Evolutionary conservation across 169 alveolate species (phyloP), one percentile per base, ranked within the genome.

Genomic region (Plasmodium billcollinsi): DNA sequence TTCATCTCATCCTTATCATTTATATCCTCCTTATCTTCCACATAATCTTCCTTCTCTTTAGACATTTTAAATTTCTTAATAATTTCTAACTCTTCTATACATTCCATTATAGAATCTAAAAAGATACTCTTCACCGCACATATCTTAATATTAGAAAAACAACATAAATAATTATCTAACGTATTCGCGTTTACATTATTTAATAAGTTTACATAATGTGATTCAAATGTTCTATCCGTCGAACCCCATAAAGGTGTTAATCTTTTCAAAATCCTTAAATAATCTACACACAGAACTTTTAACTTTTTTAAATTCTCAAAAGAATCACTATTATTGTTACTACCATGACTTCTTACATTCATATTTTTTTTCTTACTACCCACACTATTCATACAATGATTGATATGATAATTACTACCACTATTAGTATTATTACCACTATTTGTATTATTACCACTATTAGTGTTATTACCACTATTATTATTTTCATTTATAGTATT

Each of bases 71-170:
- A 52, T 33, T 78, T 65, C 29, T 45, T 78, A 49, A 78, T 78
- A 24, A 78, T 78, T 43, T 78, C 89, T 58, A 78, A 58, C 47
- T 78, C 89, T 43, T 78, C 89, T 14, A 78, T 65, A 58, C 89
- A 78, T 18, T 78, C 89, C 9, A 49, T 56, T 20, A 78, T 2
- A 3, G 89, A 78, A 66, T 78, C 75, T 50, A 78, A 47, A 52
- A 78, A 78, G 14, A 78, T 11, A 66, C 47, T 78, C 15, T 78
- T 78, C n/a, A 47, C 15, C 0, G 76, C 39, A 52, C 59, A 78
- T 78, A 78, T 52, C 54, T 66, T 78, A 29, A 78, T 65, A 4
- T 78, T 78, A 0, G 89, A 78, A 78, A 78, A 78, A 45, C 89
- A 78, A 26, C 89, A 78, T 4, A 78, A 56, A 52, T 78, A 78